Conservation (phyloP, 2,329 filamentous ascomycete genomes). For the Coniochaeta ligniaria region DNA sequence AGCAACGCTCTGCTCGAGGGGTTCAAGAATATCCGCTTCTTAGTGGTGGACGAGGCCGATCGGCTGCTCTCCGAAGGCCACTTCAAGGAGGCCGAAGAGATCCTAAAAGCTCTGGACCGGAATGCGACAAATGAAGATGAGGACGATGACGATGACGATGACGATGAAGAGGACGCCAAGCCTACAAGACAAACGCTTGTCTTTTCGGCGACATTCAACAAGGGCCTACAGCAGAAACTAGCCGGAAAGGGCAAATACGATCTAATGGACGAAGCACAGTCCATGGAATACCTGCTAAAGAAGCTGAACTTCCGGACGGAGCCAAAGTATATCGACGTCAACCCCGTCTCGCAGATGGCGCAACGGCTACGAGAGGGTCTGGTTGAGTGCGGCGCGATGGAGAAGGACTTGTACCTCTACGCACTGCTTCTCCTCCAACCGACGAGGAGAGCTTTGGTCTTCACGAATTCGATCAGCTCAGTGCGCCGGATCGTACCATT, state of each 20-base stretch:
- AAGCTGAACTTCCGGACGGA: conserved; percentile 82
- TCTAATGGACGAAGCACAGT: conserved; percentile 66
- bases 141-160: conserved; percentile 38
- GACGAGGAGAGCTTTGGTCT: conserved; percentile 75
- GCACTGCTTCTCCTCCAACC: conserved; percentile 77
- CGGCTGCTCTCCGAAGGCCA: conserved; percentile 85
- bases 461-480: conserved; percentile 92
- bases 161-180: conserved; percentile 38
- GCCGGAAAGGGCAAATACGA: conserved; percentile 66
- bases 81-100: conserved; percentile 90
- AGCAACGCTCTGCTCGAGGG: conserved; percentile 61
- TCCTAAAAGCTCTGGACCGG: conserved; percentile 72
- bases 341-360: conserved; percentile 85
- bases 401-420: conserved; percentile 97
- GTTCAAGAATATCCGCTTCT: conserved; percentile 68
- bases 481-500: conserved; percentile 81
- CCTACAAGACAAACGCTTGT: conserved; percentile 73
- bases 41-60: conserved; percentile 93
- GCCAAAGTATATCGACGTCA: conserved; percentile 88
- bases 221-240: conserved; percentile 83
- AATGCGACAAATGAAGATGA: conserved; percentile 54
- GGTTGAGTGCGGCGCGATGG: conserved; percentile 84
- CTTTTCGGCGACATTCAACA: conserved; percentile 95
- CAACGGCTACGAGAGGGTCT: conserved; percentile 78
- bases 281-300: conserved; percentile 86